Conservation (phyloP, 495 filamentous ascomycete genomes). For the Talaromyces proteolyticus region DNA sequence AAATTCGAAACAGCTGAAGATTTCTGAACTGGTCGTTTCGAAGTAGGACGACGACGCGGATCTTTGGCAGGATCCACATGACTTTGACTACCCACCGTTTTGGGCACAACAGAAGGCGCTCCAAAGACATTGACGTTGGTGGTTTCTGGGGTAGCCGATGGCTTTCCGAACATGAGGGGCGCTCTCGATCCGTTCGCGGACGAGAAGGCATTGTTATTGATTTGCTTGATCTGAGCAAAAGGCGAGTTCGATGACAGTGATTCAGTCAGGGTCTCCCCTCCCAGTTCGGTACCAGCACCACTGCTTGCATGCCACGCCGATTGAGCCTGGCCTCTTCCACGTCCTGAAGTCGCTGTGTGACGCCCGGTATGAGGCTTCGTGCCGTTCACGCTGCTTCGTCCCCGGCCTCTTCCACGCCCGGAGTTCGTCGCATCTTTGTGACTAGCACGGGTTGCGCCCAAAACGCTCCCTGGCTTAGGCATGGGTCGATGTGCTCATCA, state of each 20-base stretch:
- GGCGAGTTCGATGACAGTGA: conserved; percentile 16
- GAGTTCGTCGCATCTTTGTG: background rate
- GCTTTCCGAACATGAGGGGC: conserved; percentile 1
- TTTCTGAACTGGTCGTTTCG: conserved; percentile 6
- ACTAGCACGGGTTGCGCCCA: conserved; percentile 7
- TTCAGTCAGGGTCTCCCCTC: background rate
- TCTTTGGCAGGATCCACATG: conserved; percentile 10
- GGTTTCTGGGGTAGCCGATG: background rate
- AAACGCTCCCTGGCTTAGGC: conserved; percentile 8
- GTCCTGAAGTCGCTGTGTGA: background rate
- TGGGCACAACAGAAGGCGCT: conserved; percentile 10
- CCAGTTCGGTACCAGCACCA: background rate
- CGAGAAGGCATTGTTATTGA: conserved; percentile 11
- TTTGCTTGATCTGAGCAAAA: conserved; percentile 24
- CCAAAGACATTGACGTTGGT: conserved; percentile 6
- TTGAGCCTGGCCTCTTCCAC: conserved; percentile 4
- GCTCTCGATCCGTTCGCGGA: background rate
- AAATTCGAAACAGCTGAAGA: conserved; percentile 8
- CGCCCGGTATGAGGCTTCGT: background rate
- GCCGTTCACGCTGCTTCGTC: background rate
- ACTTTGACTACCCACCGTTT: conserved; percentile 1
- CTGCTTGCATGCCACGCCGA: background rate
- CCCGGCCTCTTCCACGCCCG: conserved; percentile 2
- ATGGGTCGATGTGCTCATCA: conserved; percentile 4
- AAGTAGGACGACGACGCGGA: conserved; percentile 5